Conservation (phyloP, 176 grass and related monocot species). For the Zizania latifolia region DNA sequence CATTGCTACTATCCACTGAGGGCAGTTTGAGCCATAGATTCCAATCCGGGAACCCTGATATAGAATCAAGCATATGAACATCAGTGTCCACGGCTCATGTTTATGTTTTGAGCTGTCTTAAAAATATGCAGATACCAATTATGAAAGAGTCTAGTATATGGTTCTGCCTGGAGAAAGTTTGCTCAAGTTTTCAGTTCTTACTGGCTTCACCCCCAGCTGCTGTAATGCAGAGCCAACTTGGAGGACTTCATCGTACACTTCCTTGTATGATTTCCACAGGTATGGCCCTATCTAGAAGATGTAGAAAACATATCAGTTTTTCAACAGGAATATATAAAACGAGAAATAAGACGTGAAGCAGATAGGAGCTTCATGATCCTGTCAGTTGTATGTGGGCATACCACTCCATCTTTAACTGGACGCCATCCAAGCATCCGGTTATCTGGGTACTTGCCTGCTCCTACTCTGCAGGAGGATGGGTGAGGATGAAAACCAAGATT, state of each 20-base stretch:
- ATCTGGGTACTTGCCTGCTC: slow-evolving; percentile 69
- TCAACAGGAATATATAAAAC: slow-evolving; percentile 3
- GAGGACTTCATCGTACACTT: slow-evolving; percentile 84
- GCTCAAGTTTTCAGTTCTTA: slow-evolving; percentile 24
- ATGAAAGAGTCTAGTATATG: background rate
- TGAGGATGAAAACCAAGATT: background rate
- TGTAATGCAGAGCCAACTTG: slow-evolving; percentile 66
- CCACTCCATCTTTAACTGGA: slow-evolving; percentile 67
- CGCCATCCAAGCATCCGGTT: slow-evolving; percentile 97
- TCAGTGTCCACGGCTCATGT: background rate
- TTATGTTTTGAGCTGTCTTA: background rate
- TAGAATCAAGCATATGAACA: slow-evolving; percentile 12
- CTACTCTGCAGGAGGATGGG: slow-evolving; percentile 43
- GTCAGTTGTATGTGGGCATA: slow-evolving; percentile 26
- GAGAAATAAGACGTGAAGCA: background rate
- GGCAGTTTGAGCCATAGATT: slow-evolving; percentile 90
- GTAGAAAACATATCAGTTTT: slow-evolving; percentile 14
- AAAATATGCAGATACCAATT: slow-evolving; percentile 3
- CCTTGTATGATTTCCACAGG: slow-evolving; percentile 90
- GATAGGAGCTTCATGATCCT: background rate
- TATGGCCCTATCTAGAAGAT: slow-evolving; percentile 64
- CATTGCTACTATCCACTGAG: slow-evolving; percentile 90
- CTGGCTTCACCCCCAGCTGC: slow-evolving; percentile 58
- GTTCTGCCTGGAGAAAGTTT: background rate
- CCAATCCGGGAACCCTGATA: slow-evolving; percentile 68